These are phyloP conservation scores for Lachnum nothofagi DNA, from an alignment of 2,329 filamentous ascomycete species.

Conservation along the genomic window DNA sequence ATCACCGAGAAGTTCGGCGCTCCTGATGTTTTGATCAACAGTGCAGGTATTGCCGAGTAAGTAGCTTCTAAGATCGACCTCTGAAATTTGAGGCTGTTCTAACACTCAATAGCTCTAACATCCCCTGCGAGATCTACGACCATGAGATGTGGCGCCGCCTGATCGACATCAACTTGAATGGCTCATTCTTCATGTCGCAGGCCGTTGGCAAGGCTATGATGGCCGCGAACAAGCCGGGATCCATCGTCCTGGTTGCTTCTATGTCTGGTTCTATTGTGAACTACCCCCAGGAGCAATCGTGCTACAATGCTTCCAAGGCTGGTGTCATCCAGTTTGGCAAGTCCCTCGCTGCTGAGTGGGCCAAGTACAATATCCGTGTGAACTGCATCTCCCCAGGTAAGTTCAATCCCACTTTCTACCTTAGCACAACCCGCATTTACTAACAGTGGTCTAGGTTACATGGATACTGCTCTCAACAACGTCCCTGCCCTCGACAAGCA, in stretches of 20 bases:
- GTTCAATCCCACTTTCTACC: neutral
- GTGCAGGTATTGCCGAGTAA: slow-evolving; percentile 71
- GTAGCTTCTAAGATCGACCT: slow-evolving; percentile 19
- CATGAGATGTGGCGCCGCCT: slow-evolving; percentile 71
- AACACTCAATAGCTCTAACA: slow-evolving; percentile 55
- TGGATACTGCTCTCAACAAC: slow-evolving; percentile 78
- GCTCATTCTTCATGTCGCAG: slow-evolving; percentile 72
- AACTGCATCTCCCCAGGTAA: slow-evolving; percentile 72
- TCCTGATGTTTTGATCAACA: slow-evolving; percentile 73
- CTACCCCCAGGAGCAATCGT: slow-evolving; percentile 77
- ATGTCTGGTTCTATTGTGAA: slow-evolving; percentile 84
- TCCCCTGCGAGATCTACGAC: slow-evolving; percentile 74
- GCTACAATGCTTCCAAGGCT: slow-evolving; percentile 81
- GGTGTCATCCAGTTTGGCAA: slow-evolving; percentile 73
- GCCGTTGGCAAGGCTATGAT: slow-evolving; percentile 70
- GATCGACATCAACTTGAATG: slow-evolving; percentile 77
- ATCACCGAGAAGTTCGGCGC: slow-evolving; percentile 62
- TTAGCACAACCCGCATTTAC: neutral
- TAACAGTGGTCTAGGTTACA: slow-evolving; percentile 53
- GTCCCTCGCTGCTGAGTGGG: slow-evolving; percentile 80
- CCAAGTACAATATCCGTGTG: slow-evolving; percentile 72
- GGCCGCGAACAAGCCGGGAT: slow-evolving; percentile 62
- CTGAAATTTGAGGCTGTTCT: neutral
- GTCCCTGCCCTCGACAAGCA: slow-evolving; percentile 72
- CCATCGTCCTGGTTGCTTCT: slow-evolving; percentile 70